A percentile compares a stretch with the other conserved stretches of the same genome.
Evolutionary conservation across 2,329 filamentous ascomycete species (phyloP).

Genomic region (Biscogniauxia mediterranea): DNA sequence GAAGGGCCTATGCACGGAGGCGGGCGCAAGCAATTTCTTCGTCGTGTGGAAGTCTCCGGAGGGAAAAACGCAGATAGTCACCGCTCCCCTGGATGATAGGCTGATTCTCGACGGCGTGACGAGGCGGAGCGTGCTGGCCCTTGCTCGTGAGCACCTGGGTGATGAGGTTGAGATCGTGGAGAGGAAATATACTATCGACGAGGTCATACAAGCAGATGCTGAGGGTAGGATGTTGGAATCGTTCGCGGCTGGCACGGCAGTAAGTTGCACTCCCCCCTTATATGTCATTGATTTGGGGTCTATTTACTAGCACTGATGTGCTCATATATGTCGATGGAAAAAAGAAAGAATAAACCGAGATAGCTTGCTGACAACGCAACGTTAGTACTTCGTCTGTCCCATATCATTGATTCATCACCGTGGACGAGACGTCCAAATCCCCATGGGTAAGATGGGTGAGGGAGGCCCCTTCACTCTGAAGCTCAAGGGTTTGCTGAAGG

Average conservation of each 20-base stretch:
- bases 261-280: slow-evolving; percentile 44
- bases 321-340: background rate
- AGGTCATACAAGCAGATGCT: slow-evolving; percentile 67
- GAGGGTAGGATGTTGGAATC: slow-evolving; percentile 81
- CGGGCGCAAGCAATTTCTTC: slow-evolving; percentile 91
- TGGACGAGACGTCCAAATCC: slow-evolving; percentile 60
- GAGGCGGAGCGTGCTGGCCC: slow-evolving; percentile 73
- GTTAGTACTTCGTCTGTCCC: slow-evolving; percentile 67
- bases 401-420: slow-evolving; percentile 68
- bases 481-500: slow-evolving; percentile 66
- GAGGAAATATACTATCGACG: slow-evolving; percentile 76
- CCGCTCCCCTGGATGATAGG: slow-evolving; percentile 77
- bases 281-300: background rate
- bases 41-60: slow-evolving; percentile 71
- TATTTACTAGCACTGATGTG: background rate
- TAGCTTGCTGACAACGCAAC: slow-evolving; percentile 10
- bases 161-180: slow-evolving; percentile 71
- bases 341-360: background rate
- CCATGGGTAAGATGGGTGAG: slow-evolving; percentile 53
- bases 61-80: slow-evolving; percentile 69
- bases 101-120: slow-evolving; percentile 89
- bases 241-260: slow-evolving; percentile 84
- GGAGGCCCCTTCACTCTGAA: slow-evolving; percentile 55
- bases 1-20: slow-evolving; percentile 80
- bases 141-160: slow-evolving; percentile 62